Base-by-base conservation (phyloP, 371 early-diverging fungal genomes). In the Apophysomyces trapeziformis region DNA sequence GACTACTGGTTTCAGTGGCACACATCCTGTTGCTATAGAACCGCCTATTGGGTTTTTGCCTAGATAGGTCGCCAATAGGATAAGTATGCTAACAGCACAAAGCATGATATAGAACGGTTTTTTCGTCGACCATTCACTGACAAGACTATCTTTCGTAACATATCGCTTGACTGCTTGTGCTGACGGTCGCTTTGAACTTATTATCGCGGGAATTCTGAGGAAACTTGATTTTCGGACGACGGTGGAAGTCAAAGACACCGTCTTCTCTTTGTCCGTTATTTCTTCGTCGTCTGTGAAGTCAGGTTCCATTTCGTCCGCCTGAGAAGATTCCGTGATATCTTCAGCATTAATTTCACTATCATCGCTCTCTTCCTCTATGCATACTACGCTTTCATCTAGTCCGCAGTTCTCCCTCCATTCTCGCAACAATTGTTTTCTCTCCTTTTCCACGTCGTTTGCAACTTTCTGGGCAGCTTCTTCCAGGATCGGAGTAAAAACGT, bases 401-500 rank as follows among this genome's bases (percentile, higher is more conserved):
- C 54, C 54, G 9, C 54, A 50, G 54, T 2, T 50, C 21, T 9
- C 21, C 11, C 21, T 50, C 54, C 54, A 50, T 21, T 5, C n/a
- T 7, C 54, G 54, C 21, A 50, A 32, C 7, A 26, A n/a, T 5
- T 50, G 1, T 21, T 50, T 50, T 21, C 54, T 16, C 5, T 50
- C 54, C 54, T 50, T n/a, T 5, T 50, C 54, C 9, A 50, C 54
- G 16, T 21, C 21, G 5, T 16, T 26, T 50, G 58, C 60, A 32
- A 36, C 38, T 38, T 62, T 47, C 16, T 62, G 32, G 6, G 26
- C 38, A 26, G 75, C 71, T 5, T 64, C 64, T 61, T 78, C 65
- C 39, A 80, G 47, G n/a, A 79, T 68, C 5, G 80, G 72, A 5
- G 73, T 58, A 61, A 83, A 77, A 0, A 67, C 58, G 4, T 60